Conservation (phyloP, 2,329 filamentous ascomycete species). For the Zymoseptoria tritici region DNA sequence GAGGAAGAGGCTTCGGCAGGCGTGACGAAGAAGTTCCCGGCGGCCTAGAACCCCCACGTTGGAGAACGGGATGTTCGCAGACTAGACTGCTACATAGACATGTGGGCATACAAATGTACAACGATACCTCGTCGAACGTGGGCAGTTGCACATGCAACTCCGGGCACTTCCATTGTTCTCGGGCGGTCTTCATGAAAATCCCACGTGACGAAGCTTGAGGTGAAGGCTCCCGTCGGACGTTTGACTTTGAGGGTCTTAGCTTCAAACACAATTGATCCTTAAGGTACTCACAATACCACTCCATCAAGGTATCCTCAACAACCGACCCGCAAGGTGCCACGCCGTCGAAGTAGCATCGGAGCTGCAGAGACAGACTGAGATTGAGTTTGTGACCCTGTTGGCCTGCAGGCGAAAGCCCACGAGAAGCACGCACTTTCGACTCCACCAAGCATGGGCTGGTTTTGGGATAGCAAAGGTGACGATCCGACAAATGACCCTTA, state of each 20-base stretch:
- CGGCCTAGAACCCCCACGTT: not conserved
- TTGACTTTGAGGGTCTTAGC: not conserved
- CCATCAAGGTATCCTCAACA: not conserved
- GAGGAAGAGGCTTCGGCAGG: not conserved
- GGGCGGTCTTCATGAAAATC: not conserved
- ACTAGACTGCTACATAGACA: not conserved
- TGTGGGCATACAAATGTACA: not conserved
- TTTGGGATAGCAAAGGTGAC: slow-evolving; percentile 44
- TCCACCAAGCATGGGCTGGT: slow-evolving; percentile 51
- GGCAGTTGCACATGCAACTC: not conserved
- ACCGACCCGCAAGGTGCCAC: not conserved
- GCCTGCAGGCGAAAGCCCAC: too few species aligned
- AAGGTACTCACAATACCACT: not conserved
- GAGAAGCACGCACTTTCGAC: not conserved
- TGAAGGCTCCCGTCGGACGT: not conserved
- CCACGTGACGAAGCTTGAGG: not conserved
- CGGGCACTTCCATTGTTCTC: too few species aligned
- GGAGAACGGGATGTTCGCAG: not conserved
- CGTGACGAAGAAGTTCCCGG: not conserved
- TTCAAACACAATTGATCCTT: not conserved
- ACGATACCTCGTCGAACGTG: not conserved
- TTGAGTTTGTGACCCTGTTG: not conserved
- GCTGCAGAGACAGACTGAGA: not conserved
- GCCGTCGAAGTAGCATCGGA: not conserved
- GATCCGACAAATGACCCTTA: slow-evolving; percentile 56